Base-by-base conservation (phyloP, 805 yeast species). In the Schizosaccharomyces japonicus region DNA sequence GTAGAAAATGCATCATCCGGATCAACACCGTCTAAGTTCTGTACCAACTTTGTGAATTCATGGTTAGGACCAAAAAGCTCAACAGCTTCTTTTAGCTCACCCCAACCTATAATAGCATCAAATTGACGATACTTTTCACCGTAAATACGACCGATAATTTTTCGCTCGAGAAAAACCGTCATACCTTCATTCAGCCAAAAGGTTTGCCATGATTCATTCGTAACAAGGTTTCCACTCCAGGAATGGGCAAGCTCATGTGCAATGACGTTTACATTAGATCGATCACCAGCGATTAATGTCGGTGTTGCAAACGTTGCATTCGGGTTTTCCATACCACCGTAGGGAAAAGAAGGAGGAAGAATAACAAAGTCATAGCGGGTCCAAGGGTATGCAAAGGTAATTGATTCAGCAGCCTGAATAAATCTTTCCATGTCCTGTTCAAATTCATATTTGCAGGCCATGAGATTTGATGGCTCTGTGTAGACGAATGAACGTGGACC, bases 181-280 rank as follows among this genome's bases (percentile, higher is more conserved):
- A 94, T 84, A 32, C 95, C 95, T 65, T 84, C 95, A 60, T 84
- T 84, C 54, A 84, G 70, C 90, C 93, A 84, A 61, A 84, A 83
- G 63, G 83, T 93, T 58, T 81, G 85, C 90, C 94, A 84, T 0
- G 90, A 78, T 56, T 78, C 74, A 61, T 82, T 84, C 27, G 94
- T 84, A 39, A 84, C 94, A 53, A 83, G 69, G 58, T 84, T 84
- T 40, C 95, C 95, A 1, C 82, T 72, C 92, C 94, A 84, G 36
- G 92, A 78, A 60, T 84, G 95, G 1, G 94, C 85, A 53, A 84
- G 69, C 61, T 84, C 95, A 62, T 84, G 95, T 1, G 94, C 94
- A 58, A 84, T 75, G 27, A 84, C 95, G 55, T 80, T 84, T 17
- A 83, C 83, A 53, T 83, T 81, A 49, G 81, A 76, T 50, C 85